A percentile compares a stretch with the other conserved stretches of the same genome.
Conservation (phyloP, 164 flowering plant species). For the Paratinospora sagittata region DNA sequence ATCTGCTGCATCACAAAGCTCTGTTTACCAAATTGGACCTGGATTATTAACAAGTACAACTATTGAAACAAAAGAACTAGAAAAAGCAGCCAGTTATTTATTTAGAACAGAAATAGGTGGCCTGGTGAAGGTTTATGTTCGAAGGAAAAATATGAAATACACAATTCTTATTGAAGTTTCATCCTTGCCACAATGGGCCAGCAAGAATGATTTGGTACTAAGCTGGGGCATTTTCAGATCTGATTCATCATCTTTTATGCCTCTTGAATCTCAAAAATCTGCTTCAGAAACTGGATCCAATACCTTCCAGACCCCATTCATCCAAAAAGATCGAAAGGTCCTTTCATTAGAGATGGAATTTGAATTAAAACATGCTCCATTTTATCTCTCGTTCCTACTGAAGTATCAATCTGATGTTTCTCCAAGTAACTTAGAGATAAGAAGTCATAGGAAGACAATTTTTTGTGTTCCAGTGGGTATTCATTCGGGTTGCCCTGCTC, state of each 20-base stretch:
- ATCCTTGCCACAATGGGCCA: conserved; percentile 28
- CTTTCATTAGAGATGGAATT: conserved; percentile 50
- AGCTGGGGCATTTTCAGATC: conserved; percentile 68
- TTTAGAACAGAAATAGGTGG: conserved; percentile 68
- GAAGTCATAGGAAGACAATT: conserved; percentile 51
- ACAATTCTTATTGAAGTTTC: conserved; percentile 51
- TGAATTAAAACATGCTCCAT: conserved; percentile 54
- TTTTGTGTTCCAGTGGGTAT: conserved; percentile 89
- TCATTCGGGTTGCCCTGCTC: conserved; percentile 54
- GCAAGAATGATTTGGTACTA: conserved; percentile 30
- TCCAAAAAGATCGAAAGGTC: conserved; percentile 25
- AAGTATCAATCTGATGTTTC: conserved; percentile 20
- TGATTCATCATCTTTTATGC: conserved; percentile 42
- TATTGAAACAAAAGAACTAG: conserved; percentile 21
- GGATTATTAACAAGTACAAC: conserved; percentile 16
- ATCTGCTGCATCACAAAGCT: conserved; percentile 30
- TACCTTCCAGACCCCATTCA: conserved; percentile 41
- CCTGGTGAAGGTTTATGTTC: conserved; percentile 58
- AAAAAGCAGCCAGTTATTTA: conserved; percentile 36
- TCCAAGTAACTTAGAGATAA: conserved; percentile 31
- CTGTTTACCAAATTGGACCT: conserved; percentile 29
- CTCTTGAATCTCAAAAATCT: conserved; percentile 25
- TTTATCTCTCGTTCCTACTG: conserved; percentile 66
- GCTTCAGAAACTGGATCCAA: conserved; percentile 18
- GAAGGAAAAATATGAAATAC: conserved; percentile 37